Percentiles rank a stretch among this genome's conserved stretches.
Conservation (phyloP, 148 eudicot genomes). For the Vaccinium darrowii region DNA sequence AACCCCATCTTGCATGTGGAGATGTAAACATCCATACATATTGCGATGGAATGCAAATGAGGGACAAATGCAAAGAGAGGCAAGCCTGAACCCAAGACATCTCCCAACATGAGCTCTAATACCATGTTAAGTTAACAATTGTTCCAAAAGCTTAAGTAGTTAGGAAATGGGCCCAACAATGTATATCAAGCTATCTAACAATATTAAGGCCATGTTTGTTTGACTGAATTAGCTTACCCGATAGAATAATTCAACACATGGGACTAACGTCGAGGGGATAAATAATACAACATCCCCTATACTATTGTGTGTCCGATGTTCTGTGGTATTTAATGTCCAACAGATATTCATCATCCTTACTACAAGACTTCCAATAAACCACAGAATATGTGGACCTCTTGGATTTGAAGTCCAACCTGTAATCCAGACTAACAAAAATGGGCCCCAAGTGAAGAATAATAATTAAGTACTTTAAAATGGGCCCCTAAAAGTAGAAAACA, state of each 20-base stretch:
- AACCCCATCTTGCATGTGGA: no score
- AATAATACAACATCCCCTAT: background rate
- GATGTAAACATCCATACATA: no score
- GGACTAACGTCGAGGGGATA: background rate
- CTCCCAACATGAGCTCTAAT: no score
- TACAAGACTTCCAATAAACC: background rate
- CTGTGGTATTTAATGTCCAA: background rate
- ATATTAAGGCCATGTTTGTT: background rate
- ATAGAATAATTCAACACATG: background rate
- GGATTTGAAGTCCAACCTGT: background rate
- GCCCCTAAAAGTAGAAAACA: background rate
- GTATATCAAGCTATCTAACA: no score
- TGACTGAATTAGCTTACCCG: background rate
- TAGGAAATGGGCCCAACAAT: no score
- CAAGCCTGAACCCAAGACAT: no score
- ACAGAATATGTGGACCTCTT: background rate
- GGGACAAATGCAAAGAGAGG: no score
- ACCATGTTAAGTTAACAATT: no score
- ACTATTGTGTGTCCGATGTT: background rate
- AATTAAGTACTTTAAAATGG: constrained; percentile 52
- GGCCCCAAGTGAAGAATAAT: background rate
- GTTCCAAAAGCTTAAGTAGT: no score
- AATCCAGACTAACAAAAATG: background rate
- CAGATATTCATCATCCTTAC: background rate
- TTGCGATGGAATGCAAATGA: no score